A percentile compares a stretch with the other conserved stretches of the same genome.
Conservation (phyloP, 805 yeast species). For the Suhomyces sp. region DNA sequence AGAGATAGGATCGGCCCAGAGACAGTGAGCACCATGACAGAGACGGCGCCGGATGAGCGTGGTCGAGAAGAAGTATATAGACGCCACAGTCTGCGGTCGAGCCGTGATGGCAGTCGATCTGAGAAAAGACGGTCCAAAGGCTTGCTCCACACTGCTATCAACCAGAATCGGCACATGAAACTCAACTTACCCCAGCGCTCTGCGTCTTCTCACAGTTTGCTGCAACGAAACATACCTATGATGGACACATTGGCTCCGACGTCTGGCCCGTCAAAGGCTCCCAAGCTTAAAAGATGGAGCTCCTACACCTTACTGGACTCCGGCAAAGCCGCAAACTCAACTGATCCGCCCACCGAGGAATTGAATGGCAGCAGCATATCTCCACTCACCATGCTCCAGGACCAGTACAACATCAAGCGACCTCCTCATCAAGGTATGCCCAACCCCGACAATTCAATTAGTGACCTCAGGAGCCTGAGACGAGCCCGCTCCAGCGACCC, state of each 20-base stretch:
- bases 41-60: neutral
- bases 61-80: neutral
- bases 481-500: neutral
- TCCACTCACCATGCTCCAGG: constrained; percentile 27
- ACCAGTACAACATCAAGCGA: constrained; percentile 23
- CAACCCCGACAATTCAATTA: constrained; percentile 21
- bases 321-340: neutral
- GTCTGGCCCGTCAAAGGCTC: constrained; percentile 6
- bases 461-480: neutral
- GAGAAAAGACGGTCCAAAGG: constrained; percentile 3
- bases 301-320: constrained; percentile 3
- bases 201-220: constrained; percentile 7
- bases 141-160: constrained; percentile 11
- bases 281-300: constrained; percentile 12
- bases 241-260: constrained; percentile 2
- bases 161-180: constrained; percentile 11
- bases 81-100: neutral
- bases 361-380: constrained; percentile 15
- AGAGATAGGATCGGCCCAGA: neutral
- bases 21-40: neutral
- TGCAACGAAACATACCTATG: constrained; percentile 9
- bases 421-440: constrained; percentile 10
- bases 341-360: neutral
- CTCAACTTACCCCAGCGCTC: constrained; percentile 9
- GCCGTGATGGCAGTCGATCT: neutral